Base-by-base conservation (phyloP, 305 asterid genomes). In the Fraxinus nigra region DNA sequence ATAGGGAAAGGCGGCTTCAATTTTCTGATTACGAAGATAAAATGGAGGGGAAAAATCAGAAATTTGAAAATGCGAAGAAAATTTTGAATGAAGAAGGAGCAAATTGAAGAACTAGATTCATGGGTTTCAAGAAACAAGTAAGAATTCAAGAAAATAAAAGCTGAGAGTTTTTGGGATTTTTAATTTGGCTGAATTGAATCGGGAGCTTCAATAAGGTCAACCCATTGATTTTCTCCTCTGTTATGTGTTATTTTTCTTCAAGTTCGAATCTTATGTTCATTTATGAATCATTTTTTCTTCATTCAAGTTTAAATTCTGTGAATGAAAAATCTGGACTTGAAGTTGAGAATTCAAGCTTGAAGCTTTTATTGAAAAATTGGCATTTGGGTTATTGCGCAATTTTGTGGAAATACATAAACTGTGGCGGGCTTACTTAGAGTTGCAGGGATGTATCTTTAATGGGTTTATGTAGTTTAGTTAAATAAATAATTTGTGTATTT, bases 191-290 rank as follows among this genome's bases (percentile, higher is more conserved):
- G 26, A 30, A 76, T 11, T 18, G 51, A 35, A 72, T 35, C 56
- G 79, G 81, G 80, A 85, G 88, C 88, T 83, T 75, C 79, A 82
- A 82, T 78, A 87, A 87, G 91, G 90, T 87, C 79, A 82, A 85
- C 82, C 80, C 84, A 79, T 85, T 48, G 32, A 48, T 56, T 76
- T 72, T 80, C 78, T 80, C n/a, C 22, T 80, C 26, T 61, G 61
- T 33, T 46, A 54, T 33, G 73, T 77, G 51, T 34, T 82, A 79
- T 70, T 80, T 78, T 67, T 75, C 51, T 83, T 46, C 78, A 84
- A 83, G 79, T 87, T 89, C 78, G 88, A 88, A 86, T 86, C 82
- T 80, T 78, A 78, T 56, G 75, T 76, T 82, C 79, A 8, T 87
- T 87, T 80, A 35, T 85, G 76, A 54, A 79, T 82, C 82, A 6